phyloP scores from a whole-genome alignment of 805 yeast genomes.

The Grigorovia yakushimaensis region DNA sequence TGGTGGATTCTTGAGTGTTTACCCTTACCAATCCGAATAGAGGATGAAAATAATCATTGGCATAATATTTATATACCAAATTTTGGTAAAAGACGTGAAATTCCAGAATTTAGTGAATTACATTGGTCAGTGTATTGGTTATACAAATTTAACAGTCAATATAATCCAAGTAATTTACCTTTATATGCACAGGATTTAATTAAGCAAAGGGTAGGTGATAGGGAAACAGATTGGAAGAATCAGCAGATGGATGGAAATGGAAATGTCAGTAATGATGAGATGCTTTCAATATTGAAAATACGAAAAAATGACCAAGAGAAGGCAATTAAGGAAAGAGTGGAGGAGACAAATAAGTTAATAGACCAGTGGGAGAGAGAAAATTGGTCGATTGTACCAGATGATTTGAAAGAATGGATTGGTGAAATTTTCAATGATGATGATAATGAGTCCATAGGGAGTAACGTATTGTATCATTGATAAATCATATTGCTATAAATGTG shows the following conservation, averaged over 20 bases:
- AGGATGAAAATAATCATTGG: slow-evolving; percentile 42
- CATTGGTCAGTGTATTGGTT: slow-evolving; percentile 64
- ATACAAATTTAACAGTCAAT: slow-evolving; percentile 36
- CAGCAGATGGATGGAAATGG: background rate
- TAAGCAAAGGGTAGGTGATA: slow-evolving; percentile 10
- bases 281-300: background rate
- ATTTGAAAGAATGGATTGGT: slow-evolving; percentile 15
- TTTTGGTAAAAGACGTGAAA: slow-evolving; percentile 40
- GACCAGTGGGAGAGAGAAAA: slow-evolving; percentile 20
- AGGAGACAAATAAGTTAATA: slow-evolving; percentile 4
- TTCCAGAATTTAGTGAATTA: slow-evolving; percentile 38
- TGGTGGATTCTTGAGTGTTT: slow-evolving; percentile 60
- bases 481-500: background rate
- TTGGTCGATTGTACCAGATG: slow-evolving; percentile 32
- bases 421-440: background rate
- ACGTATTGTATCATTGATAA: background rate
- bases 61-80: slow-evolving; percentile 42
- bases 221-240: background rate
- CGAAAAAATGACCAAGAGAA: background rate
- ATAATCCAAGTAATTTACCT: slow-evolving; percentile 39
- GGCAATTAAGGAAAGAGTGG: background rate
- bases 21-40: slow-evolving; percentile 47
- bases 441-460: background rate
- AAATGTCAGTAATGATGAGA: background rate
- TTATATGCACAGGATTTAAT: slow-evolving; percentile 22